Evolutionary conservation across 345 rosid species (phyloP), one percentile per base, ranked within the genome.

Genomic region (Psidium guajava): DNA sequence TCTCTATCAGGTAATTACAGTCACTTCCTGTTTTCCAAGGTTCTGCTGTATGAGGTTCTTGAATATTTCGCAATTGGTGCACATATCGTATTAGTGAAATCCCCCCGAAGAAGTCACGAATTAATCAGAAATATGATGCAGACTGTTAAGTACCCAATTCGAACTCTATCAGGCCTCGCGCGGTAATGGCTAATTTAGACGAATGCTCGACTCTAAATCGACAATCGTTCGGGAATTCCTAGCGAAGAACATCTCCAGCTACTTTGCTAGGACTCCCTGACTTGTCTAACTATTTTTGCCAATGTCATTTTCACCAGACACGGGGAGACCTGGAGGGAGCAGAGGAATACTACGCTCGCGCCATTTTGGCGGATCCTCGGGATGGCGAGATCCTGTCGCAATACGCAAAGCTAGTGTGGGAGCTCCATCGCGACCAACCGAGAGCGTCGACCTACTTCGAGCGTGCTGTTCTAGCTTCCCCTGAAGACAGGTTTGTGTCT

Each of bases 371-470:
- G 47, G 94, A 93, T 86, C 95, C 96, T 4, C 50, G 58, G 53
- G 95, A 94, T 5, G 95, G 95, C 2, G 93, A 90, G 61, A 88
- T 89, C 47, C 88, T 93, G 18, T 89, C 93, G 28, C 93, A 91
- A 22, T 93, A 93, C 57, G 93, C 93, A 1, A 88, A 87, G 84
- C 74, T 92, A 25, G 84, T 89, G 2, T 93, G 94, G 96, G 90
- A 91, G 80, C 87, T 91, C 32, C 90, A 90, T 52, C 88, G 28
- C 3, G 94, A 93, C 42, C 83, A 89, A 54, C 90, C 85, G 9
- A 90, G 90, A 87, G 93, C 93, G 44, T 87, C 84, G 5, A 75
- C 69, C 84, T 94, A 92, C 89, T 89, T 89, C 13, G 90, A 94
- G 85, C 84, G 90, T 32, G 92, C 95, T 12, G 88, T 88, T 61